Base-by-base conservation (phyloP, 306 rosid species). In the Begonia fuchsioides region DNA sequence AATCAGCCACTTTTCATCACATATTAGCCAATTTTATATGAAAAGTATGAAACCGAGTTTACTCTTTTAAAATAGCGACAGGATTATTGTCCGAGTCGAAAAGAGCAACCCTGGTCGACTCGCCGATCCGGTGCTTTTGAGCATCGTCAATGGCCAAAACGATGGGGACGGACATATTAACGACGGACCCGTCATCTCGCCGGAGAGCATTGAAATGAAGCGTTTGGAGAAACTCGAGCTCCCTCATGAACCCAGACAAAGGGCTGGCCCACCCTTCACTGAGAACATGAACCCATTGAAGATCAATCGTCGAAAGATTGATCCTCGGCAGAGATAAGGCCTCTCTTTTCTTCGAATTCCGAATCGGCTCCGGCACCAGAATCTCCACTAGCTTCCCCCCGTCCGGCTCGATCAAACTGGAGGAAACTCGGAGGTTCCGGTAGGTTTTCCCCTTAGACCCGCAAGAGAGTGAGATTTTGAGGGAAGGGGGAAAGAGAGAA, bases 181-280 rank as follows among this genome's bases (percentile, higher is more conserved):
- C 96, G 0, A 68, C 41, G 58, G 96, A 79, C 72, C 94, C 98
- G 18, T 82, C 78, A 4, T 15, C 52, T 55, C 85, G 86, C 38
- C 94, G 79, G 70, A 92, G 87, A 1, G 96, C 72, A 60, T 81
- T 81, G 53, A 92, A 92, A 92, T 92, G 98, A 85, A 92, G 98
- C 72, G 96, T 92, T 92, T 85, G 98, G 98, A 92, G 98, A 96
- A 92, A 85, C 98, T 92, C 96, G n/a, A 69, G 62, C 56, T 92
- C 93, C 68, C 76, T 77, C 98, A 92, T 85, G 79, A 92, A 92
- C 41, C 98, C 98, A 0, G 58, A 15, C 8, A 92, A 77, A 1
- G 98, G 98, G 12, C 93, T 85, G 3, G 98, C 93, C 98, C 98
- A 92, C 0, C 98, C 98, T 70, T 92, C 98, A 69, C 96, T 79